Percentiles rank a stretch among this genome's conserved stretches.
Evolutionary conservation across 2,329 filamentous ascomycete genomes (phyloP).

Genomic region (Huntiella bhutanensis): DNA sequence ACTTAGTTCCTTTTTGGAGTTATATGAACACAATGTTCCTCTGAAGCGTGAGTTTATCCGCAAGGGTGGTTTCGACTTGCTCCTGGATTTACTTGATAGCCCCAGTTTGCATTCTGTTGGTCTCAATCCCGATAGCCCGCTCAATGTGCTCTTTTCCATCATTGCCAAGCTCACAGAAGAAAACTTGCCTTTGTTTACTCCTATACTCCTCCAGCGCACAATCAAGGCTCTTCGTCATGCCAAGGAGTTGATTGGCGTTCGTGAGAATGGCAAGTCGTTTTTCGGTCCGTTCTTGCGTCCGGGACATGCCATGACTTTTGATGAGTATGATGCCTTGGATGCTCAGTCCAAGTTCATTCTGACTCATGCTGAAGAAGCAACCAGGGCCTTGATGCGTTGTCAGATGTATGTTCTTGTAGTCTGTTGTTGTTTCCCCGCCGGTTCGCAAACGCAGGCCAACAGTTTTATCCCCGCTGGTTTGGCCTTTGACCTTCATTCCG

Average conservation of each 20-base stretch:
- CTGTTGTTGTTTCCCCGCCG: constrained; percentile 9
- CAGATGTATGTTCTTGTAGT: constrained; percentile 43
- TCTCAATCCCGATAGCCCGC: constrained; percentile 23
- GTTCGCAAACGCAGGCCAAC: background rate
- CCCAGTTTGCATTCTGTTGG: constrained; percentile 56
- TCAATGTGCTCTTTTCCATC: constrained; percentile 8
- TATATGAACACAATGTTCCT: constrained; percentile 56
- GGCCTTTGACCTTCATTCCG: constrained; percentile 63
- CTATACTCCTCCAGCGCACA: constrained; percentile 58
- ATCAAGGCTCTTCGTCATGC: constrained; percentile 51
- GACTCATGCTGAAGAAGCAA: constrained; percentile 51
- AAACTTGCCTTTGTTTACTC: constrained; percentile 62
- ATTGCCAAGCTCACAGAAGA: constrained; percentile 44
- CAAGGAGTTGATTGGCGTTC: constrained; percentile 38
- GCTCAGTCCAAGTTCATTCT: constrained; percentile 24
- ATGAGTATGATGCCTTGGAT: constrained; percentile 19
- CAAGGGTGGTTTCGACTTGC: constrained; percentile 59
- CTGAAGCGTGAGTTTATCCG: constrained; percentile 60
- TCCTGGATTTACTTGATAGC: constrained; percentile 68
- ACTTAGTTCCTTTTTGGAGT: constrained; percentile 52
- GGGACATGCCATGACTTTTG: constrained; percentile 17
- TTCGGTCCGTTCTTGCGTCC: constrained; percentile 48
- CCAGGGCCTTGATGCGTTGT: constrained; percentile 59
- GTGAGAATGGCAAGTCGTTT: constrained; percentile 38
- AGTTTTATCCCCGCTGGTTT: constrained; percentile 50